Base-by-base conservation (phyloP, 1,284 basidiomycete genomes). In the Violaceomyces palustris region DNA sequence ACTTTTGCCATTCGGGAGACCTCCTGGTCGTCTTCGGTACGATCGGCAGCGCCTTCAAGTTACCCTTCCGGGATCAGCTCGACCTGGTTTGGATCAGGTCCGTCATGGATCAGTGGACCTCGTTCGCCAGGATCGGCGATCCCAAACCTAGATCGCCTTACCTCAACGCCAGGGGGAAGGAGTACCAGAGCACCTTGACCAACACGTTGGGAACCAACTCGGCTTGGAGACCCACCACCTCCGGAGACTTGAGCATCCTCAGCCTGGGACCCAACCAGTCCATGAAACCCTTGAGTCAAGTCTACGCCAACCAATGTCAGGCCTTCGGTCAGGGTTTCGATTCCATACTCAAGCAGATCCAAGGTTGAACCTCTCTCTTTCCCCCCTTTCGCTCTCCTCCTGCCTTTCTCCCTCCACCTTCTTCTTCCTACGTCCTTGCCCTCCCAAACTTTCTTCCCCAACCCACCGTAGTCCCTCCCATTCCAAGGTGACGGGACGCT, bases 1-100 rank as follows among this genome's bases (percentile, higher is more conserved):
- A 58, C 50, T 45, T 58, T 45, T 58, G 55, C 27, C 55, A 58
- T 27, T 58, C 55, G 19, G 55, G 55, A 27, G 55, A 58, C 33
- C 33, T 58, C 18, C 43, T 58, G 43, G 39, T 47, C 8, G 30
- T 58, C 35, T 58, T 58, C 46, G 40, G 44, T 34, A 53, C 50
- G 18, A 35, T 32, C 21, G 55, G 55, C 5, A 42, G 15, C 3
- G 55, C 28, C 0, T 58, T 58, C 39, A 25, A 42, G 6, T 35
- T 58, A 3, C 46, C 50, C 0, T 58, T 53, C 27, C 42, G 55
- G 17, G 55, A 58, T 30, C 18, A 11, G 17, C 32, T 53, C 18
- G 55, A 58, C 18, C 43, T 49, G 28, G 37, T 57, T 1, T 53
- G 46, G 46, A 52, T 50, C 43, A 41, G 42, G 21, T 28, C 33